Conservation (phyloP, 129 eudicot species). For the Saussurea involucrata region DNA sequence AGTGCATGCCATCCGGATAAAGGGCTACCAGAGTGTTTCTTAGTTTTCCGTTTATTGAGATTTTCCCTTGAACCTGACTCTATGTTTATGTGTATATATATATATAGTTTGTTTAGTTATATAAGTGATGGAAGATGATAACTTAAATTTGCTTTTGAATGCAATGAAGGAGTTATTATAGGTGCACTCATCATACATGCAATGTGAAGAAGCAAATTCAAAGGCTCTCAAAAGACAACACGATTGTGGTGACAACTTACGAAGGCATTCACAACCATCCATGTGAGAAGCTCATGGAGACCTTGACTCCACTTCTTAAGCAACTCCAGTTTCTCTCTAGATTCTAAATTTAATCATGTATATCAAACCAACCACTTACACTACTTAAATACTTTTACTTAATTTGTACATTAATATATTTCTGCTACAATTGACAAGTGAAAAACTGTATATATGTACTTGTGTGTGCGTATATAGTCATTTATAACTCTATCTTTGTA, state of each 20-base stretch:
- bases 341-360: slow-evolving; percentile 34
- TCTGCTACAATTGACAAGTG: background rate
- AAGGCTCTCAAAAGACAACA: slow-evolving; percentile 74
- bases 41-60: no score
- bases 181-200: slow-evolving; percentile 98
- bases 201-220: slow-evolving; percentile 98
- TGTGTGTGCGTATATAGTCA: no score
- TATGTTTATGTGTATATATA: no score
- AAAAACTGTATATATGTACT: background rate
- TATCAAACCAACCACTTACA: background rate
- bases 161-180: slow-evolving; percentile 78
- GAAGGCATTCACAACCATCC: slow-evolving; percentile 97
- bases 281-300: slow-evolving; percentile 96
- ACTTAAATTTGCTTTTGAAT: background rate
- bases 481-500: no score
- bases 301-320: slow-evolving; percentile 84
- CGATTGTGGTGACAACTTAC: slow-evolving; percentile 87
- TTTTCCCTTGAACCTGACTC: no score
- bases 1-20: no score
- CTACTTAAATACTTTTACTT: background rate
- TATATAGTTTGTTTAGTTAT: no score
- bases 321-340: slow-evolving; percentile 95
- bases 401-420: background rate
- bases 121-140: background rate
- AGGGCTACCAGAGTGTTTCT: no score